These are phyloP conservation scores for Neurospora sp. DNA, from an alignment of 495 filamentous ascomycete genomes.

Conservation along the genomic window DNA sequence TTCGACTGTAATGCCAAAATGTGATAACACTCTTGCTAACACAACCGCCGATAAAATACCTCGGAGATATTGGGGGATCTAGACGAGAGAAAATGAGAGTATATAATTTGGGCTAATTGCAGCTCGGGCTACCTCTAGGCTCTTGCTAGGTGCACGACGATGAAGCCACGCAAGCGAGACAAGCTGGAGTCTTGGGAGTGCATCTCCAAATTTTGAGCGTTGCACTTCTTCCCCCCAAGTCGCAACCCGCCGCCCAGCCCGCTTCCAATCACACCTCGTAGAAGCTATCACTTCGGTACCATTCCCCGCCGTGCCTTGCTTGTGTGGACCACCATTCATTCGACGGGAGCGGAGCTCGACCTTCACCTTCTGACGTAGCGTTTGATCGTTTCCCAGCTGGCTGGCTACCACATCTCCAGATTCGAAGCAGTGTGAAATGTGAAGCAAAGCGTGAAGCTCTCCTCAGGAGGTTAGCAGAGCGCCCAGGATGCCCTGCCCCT, in stretches of 20 bases:
- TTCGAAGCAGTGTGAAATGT: not conserved
- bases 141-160: not conserved
- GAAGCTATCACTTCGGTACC: not conserved
- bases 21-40: not conserved
- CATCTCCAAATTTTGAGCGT: not conserved
- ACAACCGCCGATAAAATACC: not conserved
- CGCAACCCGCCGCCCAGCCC: not conserved
- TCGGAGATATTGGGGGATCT: not conserved
- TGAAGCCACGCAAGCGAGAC: not conserved
- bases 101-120: not conserved
- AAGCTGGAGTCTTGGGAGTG: not conserved
- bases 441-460: not conserved
- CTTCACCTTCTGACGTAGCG: constrained; percentile 7
- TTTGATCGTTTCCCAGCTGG: not conserved
- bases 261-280: not conserved
- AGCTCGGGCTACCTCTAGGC: not conserved
- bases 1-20: not conserved
- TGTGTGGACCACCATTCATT: not conserved
- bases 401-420: not conserved
- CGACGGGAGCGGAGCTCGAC: not conserved
- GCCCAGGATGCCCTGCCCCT: not conserved
- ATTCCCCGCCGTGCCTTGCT: not conserved
- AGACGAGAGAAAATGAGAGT: not conserved
- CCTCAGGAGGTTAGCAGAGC: not conserved
- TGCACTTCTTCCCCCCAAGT: not conserved